Evolutionary conservation across 75 land plant species (phyloP), one percentile per base, ranked within the genome.

Genomic region (Pinus albicaulis): DNA sequence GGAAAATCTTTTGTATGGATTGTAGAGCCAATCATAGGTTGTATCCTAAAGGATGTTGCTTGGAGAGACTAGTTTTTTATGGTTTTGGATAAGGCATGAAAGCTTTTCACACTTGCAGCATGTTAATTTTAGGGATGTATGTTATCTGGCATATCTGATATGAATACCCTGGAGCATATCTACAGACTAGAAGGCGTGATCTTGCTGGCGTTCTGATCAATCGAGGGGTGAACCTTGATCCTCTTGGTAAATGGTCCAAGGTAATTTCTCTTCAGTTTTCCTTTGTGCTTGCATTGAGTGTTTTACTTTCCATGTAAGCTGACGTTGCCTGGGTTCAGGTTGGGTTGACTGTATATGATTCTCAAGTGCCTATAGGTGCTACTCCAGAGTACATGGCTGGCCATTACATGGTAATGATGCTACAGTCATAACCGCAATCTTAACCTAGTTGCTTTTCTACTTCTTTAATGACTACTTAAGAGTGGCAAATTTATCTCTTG

Each of bases 361-460:
- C 99, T 16, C 95, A 94, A 86, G 99, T 96, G 53, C 99, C 99
- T 22, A 82, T 96, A 77, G 99, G 99, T 74, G 99, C 99, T 17
- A 96, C 99, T 77, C 99, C 99, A 22, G 99, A 96, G 60, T 92
- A 92, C 80, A 87, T 96, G 98, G 99, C 99, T 74, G 99, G 99
- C 23, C 95, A 89, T 79, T 96, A 96, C 77, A 94, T 94, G 94
- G 99, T 96, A 86, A 23, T 14, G 52, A 38, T 41, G 12, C 52
- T 68, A 38, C 48, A 7, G 36, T 6, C 11, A 66, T 20, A 68
- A 34, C 25, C 16, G 16, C 31, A 69, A 26, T 4, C 2, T n/a
- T 28, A 23, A 44, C 23, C n/a, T 31, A 0, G 8, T 48, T 20
- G 13, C 1, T 24, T 17, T 28, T 59, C 5, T 2, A 25, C 5